These are phyloP conservation scores for Scenedesmus sp. DNA, from an alignment of 163 green algal species.

Conservation along the genomic window DNA sequence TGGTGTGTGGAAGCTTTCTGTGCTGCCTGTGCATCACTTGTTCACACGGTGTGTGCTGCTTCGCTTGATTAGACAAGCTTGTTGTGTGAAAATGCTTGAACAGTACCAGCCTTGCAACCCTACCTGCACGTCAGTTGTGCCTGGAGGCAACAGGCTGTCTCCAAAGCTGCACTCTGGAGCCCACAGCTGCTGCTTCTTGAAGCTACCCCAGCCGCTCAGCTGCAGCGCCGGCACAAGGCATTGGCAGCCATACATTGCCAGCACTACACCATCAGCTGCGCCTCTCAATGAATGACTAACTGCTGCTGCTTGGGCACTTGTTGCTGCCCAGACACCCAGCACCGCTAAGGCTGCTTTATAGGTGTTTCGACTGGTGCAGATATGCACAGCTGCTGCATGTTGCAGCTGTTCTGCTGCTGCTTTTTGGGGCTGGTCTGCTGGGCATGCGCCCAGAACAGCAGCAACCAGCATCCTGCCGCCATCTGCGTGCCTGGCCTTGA, in stretches of 20 bases:
- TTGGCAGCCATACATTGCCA: conserved; percentile 21
- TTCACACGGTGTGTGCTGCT: too few relatives aligned
- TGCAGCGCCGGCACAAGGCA: not conserved
- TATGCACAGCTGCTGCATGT: not conserved
- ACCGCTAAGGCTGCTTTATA: not conserved
- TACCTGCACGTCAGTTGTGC: not conserved
- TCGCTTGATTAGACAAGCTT: too few relatives aligned
- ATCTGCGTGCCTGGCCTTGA: not conserved
- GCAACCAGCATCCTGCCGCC: not conserved
- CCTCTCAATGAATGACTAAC: not conserved
- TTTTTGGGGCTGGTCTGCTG: not conserved
- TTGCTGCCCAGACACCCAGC: conserved; percentile 11
- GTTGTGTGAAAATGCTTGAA: too few relatives aligned
- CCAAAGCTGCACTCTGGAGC: not conserved
- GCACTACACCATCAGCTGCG: not conserved
- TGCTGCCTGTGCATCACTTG: too few relatives aligned
- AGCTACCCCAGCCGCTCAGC: not conserved
- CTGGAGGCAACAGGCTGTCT: not conserved
- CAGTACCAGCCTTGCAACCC: not conserved
- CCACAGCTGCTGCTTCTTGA: not conserved
- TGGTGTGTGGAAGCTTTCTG: too few relatives aligned
- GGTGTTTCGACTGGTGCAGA: not conserved
- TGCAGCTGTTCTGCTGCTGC: not conserved
- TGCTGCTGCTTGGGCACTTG: not conserved
- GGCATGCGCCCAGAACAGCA: not conserved